Base-by-base conservation (phyloP, 2,329 filamentous ascomycete genomes). In the Alternaria panax region DNA sequence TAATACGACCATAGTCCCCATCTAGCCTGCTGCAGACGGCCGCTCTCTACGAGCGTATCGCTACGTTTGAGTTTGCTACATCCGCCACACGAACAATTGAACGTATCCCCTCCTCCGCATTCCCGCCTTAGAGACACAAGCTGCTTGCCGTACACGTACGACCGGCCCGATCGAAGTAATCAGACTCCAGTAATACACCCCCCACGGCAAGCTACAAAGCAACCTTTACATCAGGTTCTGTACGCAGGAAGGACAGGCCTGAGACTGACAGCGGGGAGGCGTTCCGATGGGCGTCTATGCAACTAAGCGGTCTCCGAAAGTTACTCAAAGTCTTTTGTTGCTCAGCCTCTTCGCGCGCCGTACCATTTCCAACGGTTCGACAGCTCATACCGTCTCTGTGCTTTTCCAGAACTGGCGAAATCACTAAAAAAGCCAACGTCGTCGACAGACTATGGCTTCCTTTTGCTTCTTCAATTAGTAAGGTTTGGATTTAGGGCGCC, bases 251-350 rank as follows among this genome's bases (percentile, higher is more conserved):
- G 59, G 51, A 57, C 51, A 46, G 51, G 43, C 25, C 38, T 57
- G 51, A 61, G 34, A 61, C 59, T 65, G 62, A 61, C 60, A 65
- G 64, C 53, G 60, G 56, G 56, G 50, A 36, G 51, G 53, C 56
- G 51, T 63, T 46, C 55, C 54, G 40, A 54, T 51, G n/a, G 36
- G 58, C 54, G 51, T 58, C 38, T 28, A 59, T 57, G 53, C 57
- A 59, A 54, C 32, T 47, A 38, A 2, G 32, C 41, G 25, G 46
- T 20, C 51, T 55, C 52, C 46, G 51, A 48, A 32, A 36, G 46
- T 43, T n/a, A 30, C 54, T 27, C 46, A 59, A 28, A 27, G 14
- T 34, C 27, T 48, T 57, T 42, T 14, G 36, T 41, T 45, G 27
- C 46, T 51, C 51, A 41, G 41, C 47, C 41, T 52, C 32, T 41